Evolutionary conservation across 352 stramenopile species (phyloP).

Genomic region (Pythium brachiatum): DNA sequence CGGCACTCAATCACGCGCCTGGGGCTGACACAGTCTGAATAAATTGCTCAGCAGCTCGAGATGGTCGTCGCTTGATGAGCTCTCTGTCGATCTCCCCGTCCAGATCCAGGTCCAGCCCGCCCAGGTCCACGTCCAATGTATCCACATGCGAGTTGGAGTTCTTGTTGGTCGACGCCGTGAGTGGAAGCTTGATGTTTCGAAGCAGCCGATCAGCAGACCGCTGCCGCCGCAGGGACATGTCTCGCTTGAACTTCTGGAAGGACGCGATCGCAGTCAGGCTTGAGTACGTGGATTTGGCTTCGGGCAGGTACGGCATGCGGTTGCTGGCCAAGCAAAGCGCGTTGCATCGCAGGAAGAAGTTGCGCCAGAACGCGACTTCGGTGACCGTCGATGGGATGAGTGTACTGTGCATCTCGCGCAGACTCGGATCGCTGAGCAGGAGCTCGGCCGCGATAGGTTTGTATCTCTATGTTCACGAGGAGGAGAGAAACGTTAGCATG

Average conservation of each 20-base stretch:
- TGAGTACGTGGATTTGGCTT: slow-evolving; percentile 34
- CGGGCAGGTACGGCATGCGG: slow-evolving; percentile 48
- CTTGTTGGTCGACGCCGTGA: background rate
- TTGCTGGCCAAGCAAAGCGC: slow-evolving; percentile 35
- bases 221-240: slow-evolving; percentile 46
- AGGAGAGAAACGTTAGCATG: background rate
- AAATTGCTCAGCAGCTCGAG: slow-evolving; percentile 32
- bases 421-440: slow-evolving; percentile 51
- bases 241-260: slow-evolving; percentile 51
- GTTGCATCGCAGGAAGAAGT: slow-evolving; percentile 74
- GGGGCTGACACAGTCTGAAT: background rate
- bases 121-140: slow-evolving; percentile 33
- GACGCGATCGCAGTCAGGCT: slow-evolving; percentile 31
- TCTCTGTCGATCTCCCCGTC: slow-evolving; percentile 76
- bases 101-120: slow-evolving; percentile 61
- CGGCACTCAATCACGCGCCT: background rate
- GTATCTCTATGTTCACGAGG: slow-evolving; percentile 25
- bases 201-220: slow-evolving; percentile 35
- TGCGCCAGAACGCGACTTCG: slow-evolving; percentile 64
- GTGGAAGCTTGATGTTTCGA: slow-evolving; percentile 23
- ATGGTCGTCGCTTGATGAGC: slow-evolving; percentile 52
- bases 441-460: slow-evolving; percentile 45
- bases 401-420: slow-evolving; percentile 55
- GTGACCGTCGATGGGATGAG: slow-evolving; percentile 46
- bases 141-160: background rate